A percentile compares a stretch with the other conserved stretches of the same genome.
These are phyloP conservation scores for Lachancea quebecensis DNA, from an alignment of 805 yeast species.

Conservation along the genomic window DNA sequence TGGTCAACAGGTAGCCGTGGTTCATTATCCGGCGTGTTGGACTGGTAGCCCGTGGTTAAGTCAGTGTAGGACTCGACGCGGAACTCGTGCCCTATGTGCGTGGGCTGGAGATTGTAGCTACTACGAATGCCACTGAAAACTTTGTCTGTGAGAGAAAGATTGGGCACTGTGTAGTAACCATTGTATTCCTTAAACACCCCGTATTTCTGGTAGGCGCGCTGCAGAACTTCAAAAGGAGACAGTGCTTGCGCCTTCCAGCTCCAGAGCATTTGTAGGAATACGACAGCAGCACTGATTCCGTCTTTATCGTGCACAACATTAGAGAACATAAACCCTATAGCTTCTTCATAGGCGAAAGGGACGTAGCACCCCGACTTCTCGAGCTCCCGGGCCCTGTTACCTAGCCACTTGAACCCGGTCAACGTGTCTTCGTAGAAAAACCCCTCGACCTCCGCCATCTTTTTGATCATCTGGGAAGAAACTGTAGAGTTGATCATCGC, in stretches of 20 bases:
- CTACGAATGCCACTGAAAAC: conserved; percentile 53
- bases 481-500: conserved; percentile 79
- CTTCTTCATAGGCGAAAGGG: conserved; percentile 93
- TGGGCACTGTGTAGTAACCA: conserved; percentile 71
- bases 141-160: conserved; percentile 41
- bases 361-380: conserved; percentile 58
- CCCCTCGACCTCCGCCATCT: conserved; percentile 58
- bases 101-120: conserved; percentile 34
- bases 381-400: conserved; percentile 74
- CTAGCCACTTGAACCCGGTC: conserved; percentile 98
- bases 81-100: conserved; percentile 45
- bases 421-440: conserved; percentile 72
- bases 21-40: conserved; percentile 46
- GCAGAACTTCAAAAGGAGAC: conserved; percentile 40
- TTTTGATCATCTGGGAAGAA: conserved; percentile 71
- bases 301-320: conserved; percentile 80
- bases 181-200: conserved; percentile 84
- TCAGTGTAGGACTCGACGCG: conserved; percentile 69
- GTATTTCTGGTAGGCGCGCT: conserved; percentile 51
- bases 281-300: conserved; percentile 73
- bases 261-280: conserved; percentile 65
- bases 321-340: conserved; percentile 88
- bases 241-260: conserved; percentile 42
- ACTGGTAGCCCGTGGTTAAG: conserved; percentile 74
- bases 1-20: conserved; percentile 70